Conservation (phyloP, 2,329 filamentous ascomycete species). For the Phyllosticta citribraziliensis region DNA sequence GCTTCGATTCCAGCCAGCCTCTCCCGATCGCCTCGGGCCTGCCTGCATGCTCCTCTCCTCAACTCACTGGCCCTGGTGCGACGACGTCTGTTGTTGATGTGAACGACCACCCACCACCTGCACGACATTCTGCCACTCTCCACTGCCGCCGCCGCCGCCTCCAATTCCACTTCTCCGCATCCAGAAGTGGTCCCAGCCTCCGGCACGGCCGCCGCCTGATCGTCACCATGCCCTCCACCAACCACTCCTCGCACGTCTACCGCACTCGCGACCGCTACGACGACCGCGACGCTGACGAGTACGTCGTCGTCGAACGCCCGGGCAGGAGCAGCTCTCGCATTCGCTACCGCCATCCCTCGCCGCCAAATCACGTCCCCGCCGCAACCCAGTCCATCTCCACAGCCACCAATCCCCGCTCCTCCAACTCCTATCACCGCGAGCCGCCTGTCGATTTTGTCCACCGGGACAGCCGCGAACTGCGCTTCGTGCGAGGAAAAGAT, state of each 20-base stretch:
- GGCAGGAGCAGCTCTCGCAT: neutral
- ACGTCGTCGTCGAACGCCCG: slow-evolving; percentile 2
- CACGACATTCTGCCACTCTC: neutral
- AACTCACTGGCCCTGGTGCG: neutral
- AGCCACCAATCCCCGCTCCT: neutral
- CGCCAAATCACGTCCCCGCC: neutral
- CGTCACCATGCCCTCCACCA: neutral
- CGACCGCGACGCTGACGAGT: slow-evolving; percentile 7
- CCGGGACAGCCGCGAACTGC: neutral
- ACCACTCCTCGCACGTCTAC: neutral
- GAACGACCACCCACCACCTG: neutral
- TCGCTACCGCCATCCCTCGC: neutral
- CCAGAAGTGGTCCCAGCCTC: too few species aligned
- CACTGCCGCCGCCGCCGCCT: neutral
- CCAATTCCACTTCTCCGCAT: neutral
- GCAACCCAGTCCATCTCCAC: neutral
- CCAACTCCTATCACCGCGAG: neutral
- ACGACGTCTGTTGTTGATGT: neutral
- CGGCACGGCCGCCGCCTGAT: neutral
- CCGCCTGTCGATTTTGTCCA: neutral
- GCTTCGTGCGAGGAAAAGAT: neutral
- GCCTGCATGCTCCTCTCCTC: neutral
- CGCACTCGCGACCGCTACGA: neutral
- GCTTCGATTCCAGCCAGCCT: neutral
- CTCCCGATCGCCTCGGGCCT: neutral